Conservation (phyloP, 139 green algal species). For the Chlamydomonas asymmetrica region DNA sequence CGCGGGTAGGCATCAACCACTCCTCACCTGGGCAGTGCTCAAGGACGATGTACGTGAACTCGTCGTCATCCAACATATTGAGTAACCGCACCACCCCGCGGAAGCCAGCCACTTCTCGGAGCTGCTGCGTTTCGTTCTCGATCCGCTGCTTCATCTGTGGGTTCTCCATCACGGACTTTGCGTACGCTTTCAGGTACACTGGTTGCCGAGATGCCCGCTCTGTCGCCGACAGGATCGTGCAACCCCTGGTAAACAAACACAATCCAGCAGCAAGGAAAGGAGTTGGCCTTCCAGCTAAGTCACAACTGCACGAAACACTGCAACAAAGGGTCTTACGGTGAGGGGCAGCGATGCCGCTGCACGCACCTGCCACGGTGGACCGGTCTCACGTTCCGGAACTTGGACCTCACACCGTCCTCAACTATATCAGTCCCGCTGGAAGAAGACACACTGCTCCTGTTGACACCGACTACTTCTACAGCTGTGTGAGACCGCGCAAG, state of each 20-base stretch:
- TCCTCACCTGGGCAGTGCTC: constrained; percentile 10
- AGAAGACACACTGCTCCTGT: neutral
- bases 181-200: constrained; percentile 28
- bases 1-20: neutral
- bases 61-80: constrained; percentile 22
- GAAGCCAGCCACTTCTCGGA: constrained; percentile 1
- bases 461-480: neutral
- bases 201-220: constrained; percentile 10
- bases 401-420: neutral
- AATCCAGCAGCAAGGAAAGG: neutral
- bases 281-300: neutral
- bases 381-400: constrained; percentile 7
- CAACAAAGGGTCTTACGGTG: neutral
- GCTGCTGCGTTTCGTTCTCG: constrained; percentile 10
- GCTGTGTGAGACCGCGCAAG: constrained; percentile 1
- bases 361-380: constrained; percentile 23
- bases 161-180: neutral
- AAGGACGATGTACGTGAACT: constrained; percentile 21
- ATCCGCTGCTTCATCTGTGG: constrained; percentile 10
- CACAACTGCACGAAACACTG: neutral
- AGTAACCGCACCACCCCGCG: constrained; percentile 28
- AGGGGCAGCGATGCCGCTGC: neutral
- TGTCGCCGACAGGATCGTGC: constrained; percentile 18
- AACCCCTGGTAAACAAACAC: constrained; percentile 1
- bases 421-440: no score